These are phyloP conservation scores for Lactuca sativa DNA, from an alignment of 129 eudicot species.

Conservation along the genomic window DNA sequence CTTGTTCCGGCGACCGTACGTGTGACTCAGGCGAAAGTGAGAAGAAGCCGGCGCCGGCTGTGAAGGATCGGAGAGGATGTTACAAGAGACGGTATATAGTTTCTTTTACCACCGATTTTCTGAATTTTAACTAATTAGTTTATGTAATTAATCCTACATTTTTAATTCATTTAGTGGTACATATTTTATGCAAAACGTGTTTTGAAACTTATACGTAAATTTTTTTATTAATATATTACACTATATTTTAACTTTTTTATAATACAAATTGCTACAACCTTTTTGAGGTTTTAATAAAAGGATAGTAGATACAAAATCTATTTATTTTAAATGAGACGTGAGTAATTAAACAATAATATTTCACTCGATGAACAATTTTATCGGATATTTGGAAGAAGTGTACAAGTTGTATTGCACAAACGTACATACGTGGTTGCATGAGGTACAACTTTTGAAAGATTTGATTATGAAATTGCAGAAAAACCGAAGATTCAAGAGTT, in stretches of 20 bases:
- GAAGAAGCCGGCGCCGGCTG: slow-evolving; percentile 16
- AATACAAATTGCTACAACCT: too few species aligned
- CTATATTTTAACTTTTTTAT: too few species aligned
- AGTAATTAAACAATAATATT: too few species aligned
- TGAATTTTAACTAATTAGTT: neutral
- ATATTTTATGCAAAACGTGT: neutral
- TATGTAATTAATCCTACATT: neutral
- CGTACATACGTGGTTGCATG: neutral
- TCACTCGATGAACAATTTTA: neutral
- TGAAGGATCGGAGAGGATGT: slow-evolving; percentile 58
- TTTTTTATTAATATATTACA: too few species aligned
- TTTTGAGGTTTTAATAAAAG: too few species aligned
- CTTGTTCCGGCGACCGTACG: slow-evolving; percentile 30
- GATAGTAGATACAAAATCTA: too few species aligned
- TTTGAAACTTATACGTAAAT: too few species aligned
- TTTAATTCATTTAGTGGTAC: neutral
- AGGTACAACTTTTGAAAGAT: neutral
- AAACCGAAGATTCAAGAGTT: slow-evolving; percentile 30
- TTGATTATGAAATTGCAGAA: slow-evolving; percentile 30
- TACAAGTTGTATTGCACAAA: too few species aligned
- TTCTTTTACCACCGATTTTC: neutral
- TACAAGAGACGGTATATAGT: slow-evolving; percentile 43
- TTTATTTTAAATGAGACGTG: too few species aligned
- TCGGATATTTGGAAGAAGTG: neutral
- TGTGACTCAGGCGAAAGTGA: slow-evolving; percentile 32